Base-by-base conservation (phyloP, 345 rosid species). In the Hibiscus tridactylites region DNA sequence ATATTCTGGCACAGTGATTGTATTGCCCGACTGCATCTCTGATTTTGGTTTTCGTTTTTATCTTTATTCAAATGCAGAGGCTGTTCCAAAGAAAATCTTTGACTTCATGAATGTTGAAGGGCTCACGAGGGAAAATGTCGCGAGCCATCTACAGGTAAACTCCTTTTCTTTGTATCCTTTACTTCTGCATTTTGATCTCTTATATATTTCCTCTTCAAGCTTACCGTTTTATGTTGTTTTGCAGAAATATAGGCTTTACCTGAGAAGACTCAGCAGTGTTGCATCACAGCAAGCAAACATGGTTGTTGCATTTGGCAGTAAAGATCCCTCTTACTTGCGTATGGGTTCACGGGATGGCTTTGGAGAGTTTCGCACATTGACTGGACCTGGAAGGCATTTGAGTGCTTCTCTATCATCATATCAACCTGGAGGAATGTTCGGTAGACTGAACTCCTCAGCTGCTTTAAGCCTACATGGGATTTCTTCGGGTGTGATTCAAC, bases 51-150 rank as follows among this genome's bases (percentile, higher is more conserved):
- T 57, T 58, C 57, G 3, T 9, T 39, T 66, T 65, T 37, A 57
- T 49, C 3, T 71, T 71, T n/a, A 3, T 61, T 67, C 46, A 42
- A 66, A 63, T 79, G 81, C 88, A 95, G 99, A 89, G 85, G 97
- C 97, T 79, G 97, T 95, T 59, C 99, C 99, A 0, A 95, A 92
- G 78, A 95, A 92, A 74, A 92, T 95, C 71, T 94, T 92, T 65
- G 98, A 92, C 77, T 72, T 86, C 71, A 95, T 95, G 99, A 88
- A 90, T 71, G 88, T 90, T 70, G 99, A 90, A 68, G 87, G 91
- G 70, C 88, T 92, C 70, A 89, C 98, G 8, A 90, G 99, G 79
- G 97, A 95, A 84, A 95, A 95, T 76, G 99, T 95, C 17, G 99
- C 99, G 29, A 92, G 99, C 74, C 99, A 95, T 83, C 81, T 95